Conservation (phyloP, 2,329 filamentous ascomycete genomes). For the Elsinoe necatrix region DNA sequence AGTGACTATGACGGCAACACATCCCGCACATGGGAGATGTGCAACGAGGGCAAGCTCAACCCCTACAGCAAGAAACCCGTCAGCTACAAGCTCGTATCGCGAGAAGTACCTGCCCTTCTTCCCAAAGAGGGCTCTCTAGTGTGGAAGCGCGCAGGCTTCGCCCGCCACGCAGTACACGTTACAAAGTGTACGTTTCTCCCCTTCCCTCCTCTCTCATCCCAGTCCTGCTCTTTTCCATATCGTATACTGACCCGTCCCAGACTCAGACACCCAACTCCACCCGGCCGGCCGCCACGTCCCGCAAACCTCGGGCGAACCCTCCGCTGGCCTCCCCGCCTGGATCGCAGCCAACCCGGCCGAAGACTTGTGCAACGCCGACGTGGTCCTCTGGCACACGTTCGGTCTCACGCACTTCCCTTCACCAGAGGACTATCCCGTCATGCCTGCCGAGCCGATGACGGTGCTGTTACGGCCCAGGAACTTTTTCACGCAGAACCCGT, state of each 20-base stretch:
- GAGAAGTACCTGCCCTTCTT: conserved; percentile 69
- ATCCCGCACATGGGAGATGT: conserved; percentile 81
- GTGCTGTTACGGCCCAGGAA: conserved; percentile 69
- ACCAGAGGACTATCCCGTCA: conserved; percentile 85
- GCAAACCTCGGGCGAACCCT: conserved; percentile 74
- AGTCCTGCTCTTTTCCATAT: background rate
- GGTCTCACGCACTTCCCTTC: conserved; percentile 82
- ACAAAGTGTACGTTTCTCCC: conserved; percentile 62
- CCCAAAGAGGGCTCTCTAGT: conserved; percentile 75
- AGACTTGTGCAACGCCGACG: conserved; percentile 60
- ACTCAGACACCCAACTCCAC: conserved; percentile 72
- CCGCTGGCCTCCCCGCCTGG: conserved; percentile 65
- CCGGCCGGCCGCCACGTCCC: conserved; percentile 81
- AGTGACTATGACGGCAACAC: conserved; percentile 77
- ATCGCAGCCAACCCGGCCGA: conserved; percentile 59
- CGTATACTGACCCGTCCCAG: conserved; percentile 34
- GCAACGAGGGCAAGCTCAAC: conserved; percentile 75
- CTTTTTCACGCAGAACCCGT: conserved; percentile 75
- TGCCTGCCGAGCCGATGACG: conserved; percentile 70
- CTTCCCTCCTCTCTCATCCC: conserved; percentile 2
- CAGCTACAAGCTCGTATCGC: conserved; percentile 80
- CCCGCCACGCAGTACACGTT: conserved; percentile 77
- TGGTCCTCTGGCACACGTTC: conserved; percentile 92
- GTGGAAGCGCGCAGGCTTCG: conserved; percentile 84
- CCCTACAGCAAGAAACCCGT: conserved; percentile 77